phyloP scores from a whole-genome alignment of 257 asterid genomes.

The Sherardia arvensis region DNA sequence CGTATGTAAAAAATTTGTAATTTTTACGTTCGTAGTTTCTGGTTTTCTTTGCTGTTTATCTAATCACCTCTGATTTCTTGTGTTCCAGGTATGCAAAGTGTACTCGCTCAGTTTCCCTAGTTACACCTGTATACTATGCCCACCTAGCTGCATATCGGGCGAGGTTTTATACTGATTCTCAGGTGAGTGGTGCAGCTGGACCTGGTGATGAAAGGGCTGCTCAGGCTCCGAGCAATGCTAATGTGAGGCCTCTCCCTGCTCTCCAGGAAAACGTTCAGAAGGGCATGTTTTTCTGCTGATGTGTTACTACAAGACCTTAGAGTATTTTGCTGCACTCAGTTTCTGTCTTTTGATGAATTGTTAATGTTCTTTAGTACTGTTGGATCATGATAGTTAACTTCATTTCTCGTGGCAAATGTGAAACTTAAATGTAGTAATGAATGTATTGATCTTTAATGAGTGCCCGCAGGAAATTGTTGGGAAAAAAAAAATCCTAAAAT shows the following conservation, averaged over 20 bases:
- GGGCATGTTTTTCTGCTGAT: slow-evolving; percentile 84
- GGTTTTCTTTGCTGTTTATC: background rate
- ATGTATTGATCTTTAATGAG: too few relatives aligned
- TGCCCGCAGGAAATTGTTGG: too few relatives aligned
- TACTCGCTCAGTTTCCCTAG: slow-evolving; percentile 90
- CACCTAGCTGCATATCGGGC: slow-evolving; percentile 97
- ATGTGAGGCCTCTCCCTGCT: slow-evolving; percentile 88
- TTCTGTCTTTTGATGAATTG: too few relatives aligned
- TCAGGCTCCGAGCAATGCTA: slow-evolving; percentile 39
- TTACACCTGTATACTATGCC: slow-evolving; percentile 93
- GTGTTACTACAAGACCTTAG: too few relatives aligned
- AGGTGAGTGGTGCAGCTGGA: slow-evolving; percentile 48
- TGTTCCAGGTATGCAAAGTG: slow-evolving; percentile 75
- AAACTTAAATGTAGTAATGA: too few relatives aligned
- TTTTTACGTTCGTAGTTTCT: too few relatives aligned
- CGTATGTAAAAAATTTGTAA: slow-evolving; percentile 41
- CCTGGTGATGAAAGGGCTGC: slow-evolving; percentile 43
- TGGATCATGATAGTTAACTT: too few relatives aligned
- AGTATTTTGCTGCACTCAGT: too few relatives aligned
- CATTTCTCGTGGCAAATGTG: too few relatives aligned
- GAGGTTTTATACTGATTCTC: slow-evolving; percentile 77
- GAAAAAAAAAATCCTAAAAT: too few relatives aligned
- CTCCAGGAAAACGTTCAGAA: slow-evolving; percentile 82
- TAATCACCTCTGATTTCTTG: background rate
- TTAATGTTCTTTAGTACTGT: too few relatives aligned